Evolutionary conservation across 345 rosid genomes (phyloP).

Genomic region (Brassica incana): DNA sequence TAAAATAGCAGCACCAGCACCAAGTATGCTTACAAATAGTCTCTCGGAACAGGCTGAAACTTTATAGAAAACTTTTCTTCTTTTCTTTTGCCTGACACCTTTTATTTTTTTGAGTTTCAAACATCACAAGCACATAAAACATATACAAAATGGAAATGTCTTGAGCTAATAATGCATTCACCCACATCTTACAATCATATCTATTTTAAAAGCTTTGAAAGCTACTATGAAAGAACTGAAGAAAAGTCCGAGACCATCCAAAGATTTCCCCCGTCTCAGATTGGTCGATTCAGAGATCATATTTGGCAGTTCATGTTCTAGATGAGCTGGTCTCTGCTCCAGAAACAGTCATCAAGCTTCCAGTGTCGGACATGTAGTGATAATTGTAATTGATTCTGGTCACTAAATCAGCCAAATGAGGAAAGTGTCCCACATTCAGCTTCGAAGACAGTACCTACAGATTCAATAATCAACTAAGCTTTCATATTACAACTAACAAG

Average conservation of each 20-base stretch:
- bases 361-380: conserved; percentile 88
- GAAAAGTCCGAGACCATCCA: background rate
- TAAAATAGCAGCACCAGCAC: conserved; percentile 38
- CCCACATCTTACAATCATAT: conserved; percentile 1
- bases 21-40: conserved; percentile 24
- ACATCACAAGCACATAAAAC: background rate
- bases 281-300: conserved; percentile 15
- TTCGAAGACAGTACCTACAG: conserved; percentile 85
- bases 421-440: conserved; percentile 89
- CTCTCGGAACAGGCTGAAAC: conserved; percentile 41
- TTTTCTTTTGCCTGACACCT: background rate
- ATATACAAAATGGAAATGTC: background rate
- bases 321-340: conserved; percentile 52
- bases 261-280: background rate
- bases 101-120: background rate
- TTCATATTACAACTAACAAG: background rate
- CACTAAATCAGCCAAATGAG: conserved; percentile 92
- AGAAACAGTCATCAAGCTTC: conserved; percentile 64
- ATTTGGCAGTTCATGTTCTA: conserved; percentile 19
- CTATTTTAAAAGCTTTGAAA: background rate
- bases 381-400: conserved; percentile 92
- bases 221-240: background rate
- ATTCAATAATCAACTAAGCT: background rate
- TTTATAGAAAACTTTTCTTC: background rate
- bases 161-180: background rate